phyloP scores from a whole-genome alignment of 805 yeast genomes.

The Cephaloascus fragrans region DNA sequence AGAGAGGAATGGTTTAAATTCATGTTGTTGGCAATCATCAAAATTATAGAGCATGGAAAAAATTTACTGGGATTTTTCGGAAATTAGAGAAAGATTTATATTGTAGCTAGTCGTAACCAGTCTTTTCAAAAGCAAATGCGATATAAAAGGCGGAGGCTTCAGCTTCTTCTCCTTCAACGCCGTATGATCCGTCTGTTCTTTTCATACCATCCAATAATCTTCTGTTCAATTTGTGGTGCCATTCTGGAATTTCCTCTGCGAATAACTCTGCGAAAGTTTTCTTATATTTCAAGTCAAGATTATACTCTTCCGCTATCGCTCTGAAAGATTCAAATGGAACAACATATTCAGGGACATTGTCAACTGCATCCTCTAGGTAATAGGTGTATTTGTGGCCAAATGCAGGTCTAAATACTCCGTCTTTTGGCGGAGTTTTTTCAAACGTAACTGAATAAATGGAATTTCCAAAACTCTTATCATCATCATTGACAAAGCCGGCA shows the following conservation, averaged over 20 bases:
- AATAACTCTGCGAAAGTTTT: conserved; percentile 78
- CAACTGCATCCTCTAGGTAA: conserved; percentile 85
- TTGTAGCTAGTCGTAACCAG: conserved; percentile 11
- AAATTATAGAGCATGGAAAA: too few species aligned
- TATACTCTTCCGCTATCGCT: conserved; percentile 75
- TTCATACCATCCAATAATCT: conserved; percentile 59
- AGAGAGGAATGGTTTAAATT: too few species aligned
- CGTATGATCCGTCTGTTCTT: conserved; percentile 71
- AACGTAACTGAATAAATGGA: conserved; percentile 73
- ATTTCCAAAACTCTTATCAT: conserved; percentile 76
- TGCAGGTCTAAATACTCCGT: conserved; percentile 63
- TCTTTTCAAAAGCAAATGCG: conserved; percentile 73
- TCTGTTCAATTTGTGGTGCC: conserved; percentile 48
- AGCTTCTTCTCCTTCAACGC: conserved; percentile 81
- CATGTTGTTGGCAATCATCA: too few species aligned
- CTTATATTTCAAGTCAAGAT: conserved; percentile 59
- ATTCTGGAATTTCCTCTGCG: conserved; percentile 65
- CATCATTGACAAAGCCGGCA: too few species aligned
- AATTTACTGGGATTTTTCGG: too few species aligned
- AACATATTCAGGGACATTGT: conserved; percentile 92
- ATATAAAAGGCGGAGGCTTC: conserved; percentile 83
- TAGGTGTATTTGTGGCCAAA: conserved; percentile 81
- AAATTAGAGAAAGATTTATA: too few species aligned
- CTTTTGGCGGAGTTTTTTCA: conserved; percentile 67
- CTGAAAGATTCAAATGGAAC: conserved; percentile 89